These are phyloP conservation scores for Mycena vitilis DNA, from an alignment of 768 basidiomycete genomes.

Conservation along the genomic window DNA sequence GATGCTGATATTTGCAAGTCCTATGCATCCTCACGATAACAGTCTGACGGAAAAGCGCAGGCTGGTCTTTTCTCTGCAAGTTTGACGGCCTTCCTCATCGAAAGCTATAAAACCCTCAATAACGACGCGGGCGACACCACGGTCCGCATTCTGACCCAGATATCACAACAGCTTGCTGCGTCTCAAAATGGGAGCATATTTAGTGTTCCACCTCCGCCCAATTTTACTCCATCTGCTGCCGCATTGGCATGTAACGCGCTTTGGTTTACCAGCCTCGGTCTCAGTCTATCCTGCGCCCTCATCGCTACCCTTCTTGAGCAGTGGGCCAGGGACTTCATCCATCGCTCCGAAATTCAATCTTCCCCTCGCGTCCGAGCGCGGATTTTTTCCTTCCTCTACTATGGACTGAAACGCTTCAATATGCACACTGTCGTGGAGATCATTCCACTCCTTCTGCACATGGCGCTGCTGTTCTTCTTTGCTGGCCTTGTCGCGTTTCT, in stretches of 20 bases:
- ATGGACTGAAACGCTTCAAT: slow-evolving; percentile 11
- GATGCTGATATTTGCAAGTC: background rate
- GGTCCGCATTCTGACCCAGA: background rate
- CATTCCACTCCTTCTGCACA: slow-evolving; percentile 34
- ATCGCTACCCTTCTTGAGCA: slow-evolving; percentile 1
- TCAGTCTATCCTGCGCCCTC: slow-evolving; percentile 8
- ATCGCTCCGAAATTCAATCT: slow-evolving; percentile 8
- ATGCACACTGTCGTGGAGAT: slow-evolving; percentile 14
- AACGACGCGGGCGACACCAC: slow-evolving; percentile 4
- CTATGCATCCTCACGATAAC: background rate
- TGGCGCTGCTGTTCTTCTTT: slow-evolving; percentile 32
- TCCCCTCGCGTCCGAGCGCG: slow-evolving; percentile 10
- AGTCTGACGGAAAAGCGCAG: background rate
- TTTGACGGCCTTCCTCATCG: slow-evolving; percentile 9
- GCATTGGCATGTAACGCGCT: background rate
- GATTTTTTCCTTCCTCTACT: slow-evolving; percentile 14
- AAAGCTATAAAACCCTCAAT: slow-evolving; percentile 5
- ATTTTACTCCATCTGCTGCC: background rate
- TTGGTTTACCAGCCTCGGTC: slow-evolving; percentile 8
- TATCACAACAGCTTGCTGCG: slow-evolving; percentile 12
- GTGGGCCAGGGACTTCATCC: slow-evolving; percentile 10
- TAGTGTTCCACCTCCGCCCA: background rate
- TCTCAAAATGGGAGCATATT: slow-evolving; percentile 6
- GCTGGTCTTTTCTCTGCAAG: slow-evolving; percentile 11
- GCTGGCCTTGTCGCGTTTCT: slow-evolving; percentile 30